Evolutionary conservation across 176 grass and related monocot species (phyloP).

Genomic region (Aegilops longissima): DNA sequence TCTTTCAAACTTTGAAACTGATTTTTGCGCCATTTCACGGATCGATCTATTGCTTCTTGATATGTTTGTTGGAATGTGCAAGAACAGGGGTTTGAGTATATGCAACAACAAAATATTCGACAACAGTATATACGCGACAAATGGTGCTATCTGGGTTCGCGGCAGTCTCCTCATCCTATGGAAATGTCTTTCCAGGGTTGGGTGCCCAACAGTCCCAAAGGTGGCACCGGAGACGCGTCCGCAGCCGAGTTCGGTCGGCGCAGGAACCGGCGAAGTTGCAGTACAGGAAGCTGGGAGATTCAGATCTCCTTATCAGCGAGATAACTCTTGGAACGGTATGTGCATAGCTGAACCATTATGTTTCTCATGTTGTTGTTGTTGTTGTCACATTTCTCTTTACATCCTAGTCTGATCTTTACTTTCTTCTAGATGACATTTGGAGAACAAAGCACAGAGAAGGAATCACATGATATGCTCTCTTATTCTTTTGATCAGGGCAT

Average conservation of each 20-base stretch:
- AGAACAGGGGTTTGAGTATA: constrained; percentile 2
- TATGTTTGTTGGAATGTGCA: constrained; percentile 5
- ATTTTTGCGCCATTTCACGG: background rate
- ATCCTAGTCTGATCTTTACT: background rate
- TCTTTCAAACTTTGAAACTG: background rate
- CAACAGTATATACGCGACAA: background rate
- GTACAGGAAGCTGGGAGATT: constrained; percentile 62
- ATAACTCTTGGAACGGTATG: constrained; percentile 60
- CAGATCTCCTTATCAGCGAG: constrained; percentile 64
- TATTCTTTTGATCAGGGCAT: constrained; percentile 46
- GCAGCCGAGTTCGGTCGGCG: background rate
- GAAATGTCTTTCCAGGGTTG: background rate
- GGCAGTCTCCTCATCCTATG: background rate
- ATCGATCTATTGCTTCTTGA: background rate
- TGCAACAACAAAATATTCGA: background rate
- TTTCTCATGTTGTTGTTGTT: background rate
- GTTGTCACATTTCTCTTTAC: background rate
- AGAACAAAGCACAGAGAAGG: constrained; percentile 39
- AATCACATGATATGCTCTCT: constrained; percentile 37
- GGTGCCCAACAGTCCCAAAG: background rate
- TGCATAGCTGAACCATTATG: background rate
- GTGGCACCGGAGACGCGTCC: background rate
- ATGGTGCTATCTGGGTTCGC: constrained; percentile 21
- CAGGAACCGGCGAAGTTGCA: constrained; percentile 25
- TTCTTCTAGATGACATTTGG: constrained; percentile 37